These are phyloP conservation scores for Pythium rishiriense DNA, from an alignment of 352 stramenopile genomes.

Conservation along the genomic window DNA sequence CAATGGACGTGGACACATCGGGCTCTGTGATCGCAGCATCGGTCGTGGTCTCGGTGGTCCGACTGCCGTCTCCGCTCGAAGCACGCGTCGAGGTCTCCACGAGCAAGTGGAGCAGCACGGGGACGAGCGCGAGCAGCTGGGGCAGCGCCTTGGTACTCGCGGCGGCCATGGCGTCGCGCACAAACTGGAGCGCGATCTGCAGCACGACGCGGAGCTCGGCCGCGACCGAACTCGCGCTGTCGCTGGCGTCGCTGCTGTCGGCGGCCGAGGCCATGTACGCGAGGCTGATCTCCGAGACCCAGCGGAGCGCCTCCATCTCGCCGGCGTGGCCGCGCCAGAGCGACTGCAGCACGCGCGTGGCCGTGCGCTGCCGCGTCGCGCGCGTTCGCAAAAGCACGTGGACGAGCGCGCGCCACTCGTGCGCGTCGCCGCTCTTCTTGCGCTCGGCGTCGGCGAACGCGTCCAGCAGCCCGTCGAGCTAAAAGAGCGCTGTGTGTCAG, in stretches of 20 bases:
- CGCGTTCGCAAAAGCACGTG: conserved; percentile 61
- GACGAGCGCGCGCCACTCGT: conserved; percentile 64
- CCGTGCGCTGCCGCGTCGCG: conserved; percentile 48
- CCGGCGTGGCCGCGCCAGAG: conserved; percentile 54
- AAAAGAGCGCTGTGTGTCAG: background rate
- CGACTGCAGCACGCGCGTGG: conserved; percentile 52
- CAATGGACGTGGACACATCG: background rate
- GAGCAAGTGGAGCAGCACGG: conserved; percentile 52
- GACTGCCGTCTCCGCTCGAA: background rate
- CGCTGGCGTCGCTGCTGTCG: conserved; percentile 1
- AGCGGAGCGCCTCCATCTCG: conserved; percentile 74
- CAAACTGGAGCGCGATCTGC: conserved; percentile 53
- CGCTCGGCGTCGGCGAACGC: conserved; percentile 42
- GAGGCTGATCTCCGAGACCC: conserved; percentile 73
- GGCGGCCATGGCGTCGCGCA: conserved; percentile 46
- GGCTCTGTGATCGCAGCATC: background rate
- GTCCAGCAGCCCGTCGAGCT: conserved; percentile 68
- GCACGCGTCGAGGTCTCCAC: conserved; percentile 23
- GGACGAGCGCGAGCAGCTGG: conserved; percentile 62
- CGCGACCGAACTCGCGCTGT: conserved; percentile 20
- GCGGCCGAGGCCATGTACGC: conserved; percentile 54
- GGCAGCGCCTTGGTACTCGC: conserved; percentile 44
- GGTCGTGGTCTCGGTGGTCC: too few species aligned
- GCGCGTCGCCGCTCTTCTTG: conserved; percentile 33
- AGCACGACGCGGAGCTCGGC: conserved; percentile 57